phyloP scores from a whole-genome alignment of 108 stramenopile species.

The Bacterosira constricta region DNA sequence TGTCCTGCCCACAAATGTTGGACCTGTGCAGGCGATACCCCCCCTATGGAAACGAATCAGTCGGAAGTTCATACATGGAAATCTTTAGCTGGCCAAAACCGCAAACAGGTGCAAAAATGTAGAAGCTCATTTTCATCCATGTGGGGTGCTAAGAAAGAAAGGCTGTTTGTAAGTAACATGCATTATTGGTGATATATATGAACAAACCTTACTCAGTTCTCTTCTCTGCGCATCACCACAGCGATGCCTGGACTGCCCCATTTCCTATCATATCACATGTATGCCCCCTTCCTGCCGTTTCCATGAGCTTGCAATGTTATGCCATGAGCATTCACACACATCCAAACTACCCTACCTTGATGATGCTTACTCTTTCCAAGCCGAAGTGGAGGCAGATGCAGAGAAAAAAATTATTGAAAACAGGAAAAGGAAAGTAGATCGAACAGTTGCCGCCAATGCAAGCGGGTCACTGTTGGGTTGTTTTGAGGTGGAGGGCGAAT shows the following conservation, averaged over 20 bases:
- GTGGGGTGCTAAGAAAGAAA: constrained; percentile 58
- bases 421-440: not conserved
- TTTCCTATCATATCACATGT: constrained; percentile 86
- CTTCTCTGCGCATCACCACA: no score
- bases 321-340: constrained; percentile 78
- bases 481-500: not conserved
- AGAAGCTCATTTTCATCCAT: constrained; percentile 29
- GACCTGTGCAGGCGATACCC: no score
- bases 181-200: not conserved
- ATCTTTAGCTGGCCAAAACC: constrained; percentile 20
- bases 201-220: constrained; percentile 5
- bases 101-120: constrained; percentile 38
- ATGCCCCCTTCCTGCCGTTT: constrained; percentile 80
- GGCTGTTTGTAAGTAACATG: constrained; percentile 21
- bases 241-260: constrained; percentile 87
- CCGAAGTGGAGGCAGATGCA: constrained; percentile 50
- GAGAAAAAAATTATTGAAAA: constrained; percentile 46
- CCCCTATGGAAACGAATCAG: constrained; percentile 11
- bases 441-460: not conserved
- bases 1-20: constrained; percentile 93
- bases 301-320: constrained; percentile 84
- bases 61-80: no score
- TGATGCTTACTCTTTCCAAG: constrained; percentile 56
- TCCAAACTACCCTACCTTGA: constrained; percentile 77
- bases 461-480: not conserved